Conservation (phyloP, 352 stramenopile genomes). For the Phytophthora sp. region DNA sequence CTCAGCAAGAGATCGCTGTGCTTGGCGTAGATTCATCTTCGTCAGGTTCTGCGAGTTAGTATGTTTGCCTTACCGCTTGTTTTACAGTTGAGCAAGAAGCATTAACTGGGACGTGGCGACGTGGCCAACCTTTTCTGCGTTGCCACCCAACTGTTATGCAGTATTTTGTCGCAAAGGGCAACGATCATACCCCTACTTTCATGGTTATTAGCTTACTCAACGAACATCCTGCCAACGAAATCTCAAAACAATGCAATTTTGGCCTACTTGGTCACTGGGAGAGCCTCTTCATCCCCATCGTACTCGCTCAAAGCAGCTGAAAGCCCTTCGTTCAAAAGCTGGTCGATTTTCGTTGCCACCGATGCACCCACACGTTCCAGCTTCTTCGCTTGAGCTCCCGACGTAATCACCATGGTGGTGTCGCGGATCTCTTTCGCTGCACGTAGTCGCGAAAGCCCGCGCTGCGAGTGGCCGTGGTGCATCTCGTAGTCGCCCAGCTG, state of each 20-base stretch:
- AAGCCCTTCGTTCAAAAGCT: conserved; percentile 60
- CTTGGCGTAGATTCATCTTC: conserved; percentile 70
- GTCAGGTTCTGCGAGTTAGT: background rate
- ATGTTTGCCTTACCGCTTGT: too few species aligned
- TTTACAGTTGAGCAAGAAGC: too few species aligned
- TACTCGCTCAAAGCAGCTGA: conserved; percentile 59
- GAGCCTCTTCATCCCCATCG: conserved; percentile 25
- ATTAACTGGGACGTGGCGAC: too few species aligned
- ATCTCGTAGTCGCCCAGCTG: conserved; percentile 68
- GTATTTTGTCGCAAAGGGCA: too few species aligned
- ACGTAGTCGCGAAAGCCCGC: conserved; percentile 59
- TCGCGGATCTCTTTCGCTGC: conserved; percentile 64
- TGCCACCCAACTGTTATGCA: too few species aligned
- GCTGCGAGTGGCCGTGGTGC: conserved; percentile 48
- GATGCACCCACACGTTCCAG: conserved; percentile 56
- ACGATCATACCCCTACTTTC: too few species aligned
- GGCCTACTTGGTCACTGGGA: too few species aligned
- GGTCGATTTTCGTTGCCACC: conserved; percentile 63
- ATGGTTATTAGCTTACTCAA: too few species aligned
- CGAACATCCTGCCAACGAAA: too few species aligned
- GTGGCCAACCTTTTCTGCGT: too few species aligned
- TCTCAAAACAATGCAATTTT: too few species aligned
- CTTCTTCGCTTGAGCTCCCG: conserved; percentile 57
- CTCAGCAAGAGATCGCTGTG: conserved; percentile 63
- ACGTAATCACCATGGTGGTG: conserved; percentile 49